phyloP scores from a whole-genome alignment of 352 stramenopile species.

The Halophytophthora batemanensis region DNA sequence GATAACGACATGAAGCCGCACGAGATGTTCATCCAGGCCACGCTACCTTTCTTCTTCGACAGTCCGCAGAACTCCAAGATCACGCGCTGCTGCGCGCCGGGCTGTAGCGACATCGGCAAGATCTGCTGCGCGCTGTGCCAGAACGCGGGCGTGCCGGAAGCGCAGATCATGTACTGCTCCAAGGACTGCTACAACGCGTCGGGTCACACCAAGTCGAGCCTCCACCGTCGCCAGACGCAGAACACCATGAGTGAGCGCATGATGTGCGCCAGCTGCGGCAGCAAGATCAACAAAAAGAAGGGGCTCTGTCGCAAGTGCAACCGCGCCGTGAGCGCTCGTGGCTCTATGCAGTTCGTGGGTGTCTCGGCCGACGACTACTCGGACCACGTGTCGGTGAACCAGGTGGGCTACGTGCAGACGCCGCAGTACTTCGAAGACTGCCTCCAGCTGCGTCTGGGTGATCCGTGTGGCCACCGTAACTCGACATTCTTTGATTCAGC shows the following conservation, averaged over 20 bases:
- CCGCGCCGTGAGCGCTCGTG: conserved; percentile 27
- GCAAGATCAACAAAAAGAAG: conserved; percentile 69
- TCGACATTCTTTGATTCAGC: conserved; percentile 91
- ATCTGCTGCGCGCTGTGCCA: conserved; percentile 73
- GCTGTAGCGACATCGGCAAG: conserved; percentile 68
- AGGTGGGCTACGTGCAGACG: conserved; percentile 88
- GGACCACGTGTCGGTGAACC: conserved; percentile 76
- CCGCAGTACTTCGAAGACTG: conserved; percentile 90
- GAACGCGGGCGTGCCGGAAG: conserved; percentile 55
- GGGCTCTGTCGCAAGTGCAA: conserved; percentile 66
- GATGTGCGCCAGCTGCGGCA: conserved; percentile 54
- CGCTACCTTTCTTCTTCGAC: conserved; percentile 88
- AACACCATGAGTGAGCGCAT: conserved; percentile 64
- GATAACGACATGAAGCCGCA: conserved; percentile 93
- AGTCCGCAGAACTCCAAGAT: conserved; percentile 65
- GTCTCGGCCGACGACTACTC: conserved; percentile 62
- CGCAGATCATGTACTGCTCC: conserved; percentile 71
- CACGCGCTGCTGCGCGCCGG: conserved; percentile 50
- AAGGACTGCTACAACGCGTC: conserved; percentile 79
- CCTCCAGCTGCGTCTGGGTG: conserved; percentile 82
- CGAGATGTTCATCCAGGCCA: conserved; percentile 82
- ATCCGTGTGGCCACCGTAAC: conserved; percentile 88
- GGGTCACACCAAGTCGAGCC: conserved; percentile 53
- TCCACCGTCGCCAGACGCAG: conserved; percentile 69
- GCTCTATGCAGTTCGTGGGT: conserved; percentile 46